Evolutionary conservation across 2,329 filamentous ascomycete genomes (phyloP), one percentile per base, ranked within the genome.

Genomic region (Nemania sp.): DNA sequence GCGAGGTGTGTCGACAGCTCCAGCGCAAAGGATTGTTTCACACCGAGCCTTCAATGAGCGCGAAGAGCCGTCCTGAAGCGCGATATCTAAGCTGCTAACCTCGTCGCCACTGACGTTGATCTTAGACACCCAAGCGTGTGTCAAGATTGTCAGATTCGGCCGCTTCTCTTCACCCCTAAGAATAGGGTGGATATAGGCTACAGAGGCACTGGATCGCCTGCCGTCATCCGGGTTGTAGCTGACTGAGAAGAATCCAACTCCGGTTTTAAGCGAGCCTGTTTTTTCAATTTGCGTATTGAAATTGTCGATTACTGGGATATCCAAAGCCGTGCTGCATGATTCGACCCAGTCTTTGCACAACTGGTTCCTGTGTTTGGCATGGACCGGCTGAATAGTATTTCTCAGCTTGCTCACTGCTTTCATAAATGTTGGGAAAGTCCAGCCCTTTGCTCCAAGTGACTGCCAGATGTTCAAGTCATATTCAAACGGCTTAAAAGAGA

Each of bases 151-250:
- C 78, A 97, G 81, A 82, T 97, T 97, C 15, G 92, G 89, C 64
- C 93, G 87, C 79, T 90, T 88, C 85, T 97, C 93, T 55, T 94
- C 90, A 47, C 93, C 93, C 47, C 91, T 89, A 60, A 97, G 87
- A 76, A 97, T 94, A 41, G 94, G 94, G 81, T 97, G 94, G 77
- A 97, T 94, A 82, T 97, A 97, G 20, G 94, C 94, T 24, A 97
- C 93, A 66, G 91, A 94, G 67, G 94, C 93, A 78, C 92, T 94
- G 83, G 92, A 95, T 70, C 94, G 89, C 74, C 89, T 88, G 76
- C 93, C 93, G 76, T 93, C 90, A 76, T 97, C 93, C 2, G 94
- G 94, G 83, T 97, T 97, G 83, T 97, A 97, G 43, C 92, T 90
- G 73, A 97, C 90, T 72, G 91, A 94, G 85, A 97, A 95, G 86